Base-by-base conservation (phyloP, 2,329 filamentous ascomycete genomes). In the Ascochyta clinopodiicola region DNA sequence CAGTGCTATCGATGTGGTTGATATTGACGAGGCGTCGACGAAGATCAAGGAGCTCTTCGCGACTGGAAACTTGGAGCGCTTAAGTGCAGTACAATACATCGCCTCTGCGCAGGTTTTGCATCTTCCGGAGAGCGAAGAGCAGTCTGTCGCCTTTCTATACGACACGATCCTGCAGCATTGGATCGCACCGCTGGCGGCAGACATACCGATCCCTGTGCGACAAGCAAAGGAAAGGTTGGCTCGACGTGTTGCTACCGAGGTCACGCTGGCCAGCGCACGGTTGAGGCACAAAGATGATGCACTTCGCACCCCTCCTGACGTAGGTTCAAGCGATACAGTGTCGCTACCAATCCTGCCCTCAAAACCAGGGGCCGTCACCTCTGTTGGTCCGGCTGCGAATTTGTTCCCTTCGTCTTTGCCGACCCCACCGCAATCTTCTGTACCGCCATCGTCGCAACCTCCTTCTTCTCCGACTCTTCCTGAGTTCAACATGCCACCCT, bases 201-300 rank as follows among this genome's bases (percentile, higher is more conserved):
- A 63, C 5, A 60, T 71, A 1, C 59, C 73, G 4, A 49, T 58
- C 21, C 60, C 60, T 27, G 51, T 71, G 31, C 69, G 74, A 6
- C 65, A 71, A 52, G 57, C 36, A 5, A 70, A 70, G 37, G 73
- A 76, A 59, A 61, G 63, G 17, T 58, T 74, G 15, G 69, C 69
- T n/a, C 66, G 72, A 31, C 67, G 64, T 3, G 47, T 76, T 15
- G 75, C 78, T 13, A 68, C 72, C 5, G 73, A 79, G 38, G 42
- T 79, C 2, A 59, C 71, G 2, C 60, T 81, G 5, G 71, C 77
- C 31, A 75, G 72, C 42, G 56, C 36, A 15, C 62, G 64, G n/a
- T 25, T 71, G 24, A 57, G 54, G 3, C 43, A 36, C 5, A 29
- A 47, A 8, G 59, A 61, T 3, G n/a, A 54, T 3, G 52, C 58